Conservation (phyloP, 1,284 basidiomycete species). For the Cryptococcus jaspeensis region DNA sequence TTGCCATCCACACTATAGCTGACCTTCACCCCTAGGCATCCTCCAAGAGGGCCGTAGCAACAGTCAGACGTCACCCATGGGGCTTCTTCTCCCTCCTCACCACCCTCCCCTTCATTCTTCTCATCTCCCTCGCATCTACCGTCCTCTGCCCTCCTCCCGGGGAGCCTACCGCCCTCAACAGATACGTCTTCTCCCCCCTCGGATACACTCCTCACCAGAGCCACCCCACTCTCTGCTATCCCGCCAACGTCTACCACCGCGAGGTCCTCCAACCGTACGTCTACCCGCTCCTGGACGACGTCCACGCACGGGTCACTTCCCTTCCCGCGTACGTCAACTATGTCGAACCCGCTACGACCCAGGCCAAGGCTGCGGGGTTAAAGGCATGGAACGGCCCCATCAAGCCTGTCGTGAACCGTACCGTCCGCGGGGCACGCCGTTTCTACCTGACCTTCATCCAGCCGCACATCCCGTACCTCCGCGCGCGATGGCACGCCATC, state of each 20-base stretch:
- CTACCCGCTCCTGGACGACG: constrained; percentile 30
- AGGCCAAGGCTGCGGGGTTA: constrained; percentile 4
- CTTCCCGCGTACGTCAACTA: constrained; percentile 31
- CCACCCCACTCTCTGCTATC: constrained; percentile 44
- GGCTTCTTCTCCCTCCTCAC: constrained; percentile 34
- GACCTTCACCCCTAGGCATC: constrained; percentile 10
- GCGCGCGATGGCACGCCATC: constrained; percentile 28
- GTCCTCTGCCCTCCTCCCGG: constrained; percentile 42
- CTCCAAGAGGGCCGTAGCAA: constrained; percentile 21
- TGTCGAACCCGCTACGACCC: constrained; percentile 27
- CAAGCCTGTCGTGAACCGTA: constrained; percentile 38
- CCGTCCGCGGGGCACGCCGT: constrained; percentile 26
- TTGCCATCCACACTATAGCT: not conserved
- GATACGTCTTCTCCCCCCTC: constrained; percentile 33
- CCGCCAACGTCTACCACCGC: constrained; percentile 42
- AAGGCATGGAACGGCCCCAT: constrained; percentile 37
- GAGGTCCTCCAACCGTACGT: constrained; percentile 44
- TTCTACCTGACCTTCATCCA: constrained; percentile 42
- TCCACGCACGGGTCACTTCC: constrained; percentile 18
- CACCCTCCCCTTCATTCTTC: constrained; percentile 39
- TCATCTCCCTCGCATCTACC: constrained; percentile 43
- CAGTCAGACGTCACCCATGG: constrained; percentile 29
- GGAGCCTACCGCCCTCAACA: constrained; percentile 26
- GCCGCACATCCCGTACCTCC: constrained; percentile 42
- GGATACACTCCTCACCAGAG: constrained; percentile 29